These are phyloP conservation scores for Eruca vesicaria DNA, from an alignment of 441 rosid genomes.

Conservation along the genomic window DNA sequence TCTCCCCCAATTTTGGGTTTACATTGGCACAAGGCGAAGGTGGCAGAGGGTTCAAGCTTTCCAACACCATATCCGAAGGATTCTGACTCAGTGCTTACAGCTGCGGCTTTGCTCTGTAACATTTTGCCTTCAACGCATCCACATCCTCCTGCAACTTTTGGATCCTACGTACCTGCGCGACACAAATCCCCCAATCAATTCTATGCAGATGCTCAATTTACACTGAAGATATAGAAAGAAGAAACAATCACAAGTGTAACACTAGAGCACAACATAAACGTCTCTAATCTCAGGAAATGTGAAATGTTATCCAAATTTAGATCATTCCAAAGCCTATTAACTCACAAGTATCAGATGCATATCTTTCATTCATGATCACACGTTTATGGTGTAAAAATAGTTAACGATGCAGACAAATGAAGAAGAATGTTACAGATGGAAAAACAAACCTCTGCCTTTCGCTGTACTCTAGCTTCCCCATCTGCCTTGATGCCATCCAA, in stretches of 20 bases:
- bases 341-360: neutral
- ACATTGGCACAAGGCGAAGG: conserved; percentile 47
- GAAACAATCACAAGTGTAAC: neutral
- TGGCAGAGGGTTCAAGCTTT: conserved; percentile 64
- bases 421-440: neutral
- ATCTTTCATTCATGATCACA: neutral
- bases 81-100: conserved; percentile 78
- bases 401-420: neutral
- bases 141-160: conserved; percentile 72
- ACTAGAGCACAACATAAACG: neutral
- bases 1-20: conserved; percentile 65
- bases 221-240: neutral
- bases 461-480: conserved; percentile 75
- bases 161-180: conserved; percentile 65
- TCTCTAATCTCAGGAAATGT: neutral
- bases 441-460: conserved; percentile 84
- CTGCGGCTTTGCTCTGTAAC: conserved; percentile 46
- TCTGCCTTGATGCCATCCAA: conserved; percentile 83
- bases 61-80: conserved; percentile 58
- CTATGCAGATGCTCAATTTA: neutral
- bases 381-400: neutral
- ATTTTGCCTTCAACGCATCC: conserved; percentile 68
- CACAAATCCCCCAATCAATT: conserved; percentile 19
- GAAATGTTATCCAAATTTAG: neutral
- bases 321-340: neutral